Evolutionary conservation across 306 rosid species (phyloP), one percentile per base, ranked within the genome.

Genomic region (Trifolium pratense): DNA sequence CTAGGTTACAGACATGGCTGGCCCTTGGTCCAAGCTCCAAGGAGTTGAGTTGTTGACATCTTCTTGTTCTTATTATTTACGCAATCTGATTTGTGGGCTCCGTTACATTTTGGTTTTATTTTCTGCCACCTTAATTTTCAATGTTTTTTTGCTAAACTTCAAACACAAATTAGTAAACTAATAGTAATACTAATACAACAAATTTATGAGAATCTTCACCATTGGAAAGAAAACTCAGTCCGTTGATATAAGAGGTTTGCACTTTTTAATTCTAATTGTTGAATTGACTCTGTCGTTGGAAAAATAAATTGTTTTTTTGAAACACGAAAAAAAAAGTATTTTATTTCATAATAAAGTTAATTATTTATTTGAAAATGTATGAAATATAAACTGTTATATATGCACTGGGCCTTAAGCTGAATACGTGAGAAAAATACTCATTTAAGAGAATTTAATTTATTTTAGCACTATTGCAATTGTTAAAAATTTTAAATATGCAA

Each of bases 61-160:
- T 58, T 25, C 29, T 26, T 26, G 31, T 26, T 26, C 31, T 26
- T 26, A 26, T 40, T 40, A 40, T 40, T 40, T 40, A 40, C 45
- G 16, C 16, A 11, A 43, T 11, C n/a, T 43, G 5, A 39, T 14
- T 70, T 39, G 86, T 57, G 68, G 83, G 78, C 63, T 82, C 86
- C 78, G 72, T 58, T 66, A 6, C 6, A 5, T 46, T 29, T 78
- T 64, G 37, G 46, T 37, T 32, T 3, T 63, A 68, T 62, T 69
- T 48, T 17, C 43, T 12, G 32, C 16, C 9, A 49, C 6, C 66
- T 36, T 8, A n/a, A 14, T 68, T 25, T 68, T 68, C 71, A 42
- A 18, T 9, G 11, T 29, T 59, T 12, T 26, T 23, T 52, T 52
- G 25, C 59, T 52, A 52, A 18, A 52, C 29, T 52, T 52, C 13